Base-by-base conservation (phyloP, 2,329 filamentous ascomycete species). In the Curvularia sp. region DNA sequence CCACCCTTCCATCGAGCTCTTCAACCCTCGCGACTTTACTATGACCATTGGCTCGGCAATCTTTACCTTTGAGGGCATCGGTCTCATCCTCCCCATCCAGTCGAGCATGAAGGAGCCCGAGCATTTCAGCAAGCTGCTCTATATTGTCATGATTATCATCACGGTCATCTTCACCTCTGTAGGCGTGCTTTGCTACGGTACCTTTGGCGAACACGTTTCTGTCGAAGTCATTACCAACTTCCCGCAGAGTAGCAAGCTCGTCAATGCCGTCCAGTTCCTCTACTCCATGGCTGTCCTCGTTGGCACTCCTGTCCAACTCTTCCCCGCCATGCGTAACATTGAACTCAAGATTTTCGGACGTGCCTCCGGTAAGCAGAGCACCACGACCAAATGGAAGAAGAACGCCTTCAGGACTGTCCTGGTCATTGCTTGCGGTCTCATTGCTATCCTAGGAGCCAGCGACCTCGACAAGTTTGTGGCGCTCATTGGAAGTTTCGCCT, bases 11-110 rank as follows among this genome's bases (percentile, higher is more conserved):
- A 87, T 92, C n/a, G 79, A 81, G 49, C 79, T 90, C 13, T 91
- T 92, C 82, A 92, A 92, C 74, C 86, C 89, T 0, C 79, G 81
- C 25, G 81, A 85, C 55, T 92, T 88, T 72, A 89, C 89, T 0
- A 79, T 92, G 53, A 92, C 89, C 25, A 84, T 92, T 47, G 89
- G 89, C 51, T 86, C 88, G 1, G 86, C 88, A 36, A 91, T 92
- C 70, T 92, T 92, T 77, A 91, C 89, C 0, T 92, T 91, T 66
- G 89, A 92, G 72, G 89, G 89, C 47, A 92, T 92, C 46, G 89
- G 89, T 1, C 84, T 92, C 23, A 91, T 92, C 62, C 80, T 92
- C 8, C 89, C 89, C 0, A 92, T 92, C 53, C 88, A 92, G 72
- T 89, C 88, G 8, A 89, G 87, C 55, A 92, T 92, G 89, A 85